phyloP scores from a whole-genome alignment of 805 yeast species.

The Cyberlindnera japonica region DNA sequence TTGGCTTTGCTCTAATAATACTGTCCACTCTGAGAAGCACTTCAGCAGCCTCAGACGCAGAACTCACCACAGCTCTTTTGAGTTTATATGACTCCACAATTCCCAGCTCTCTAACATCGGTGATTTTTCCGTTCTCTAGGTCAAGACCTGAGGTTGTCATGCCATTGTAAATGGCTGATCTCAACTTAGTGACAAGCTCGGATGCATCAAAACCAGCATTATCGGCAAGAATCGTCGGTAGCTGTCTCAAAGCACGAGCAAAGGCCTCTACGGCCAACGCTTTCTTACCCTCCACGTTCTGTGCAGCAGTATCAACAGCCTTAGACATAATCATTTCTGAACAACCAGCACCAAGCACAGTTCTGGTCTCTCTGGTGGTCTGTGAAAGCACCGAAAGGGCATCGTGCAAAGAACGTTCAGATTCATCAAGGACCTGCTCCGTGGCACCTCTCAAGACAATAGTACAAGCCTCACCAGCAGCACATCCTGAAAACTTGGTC shows the following conservation, averaged over 20 bases:
- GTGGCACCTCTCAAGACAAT: constrained; percentile 96
- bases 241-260: constrained; percentile 89
- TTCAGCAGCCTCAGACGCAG: constrained; percentile 98
- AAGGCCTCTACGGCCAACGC: constrained; percentile 92
- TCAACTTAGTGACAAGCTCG: constrained; percentile 83
- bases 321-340: constrained; percentile 91
- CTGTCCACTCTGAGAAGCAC: constrained; percentile 93
- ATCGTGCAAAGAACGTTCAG: constrained; percentile 95
- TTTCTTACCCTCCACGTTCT: constrained; percentile 88
- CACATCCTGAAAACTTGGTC: constrained; percentile 92
- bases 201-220: constrained; percentile 96
- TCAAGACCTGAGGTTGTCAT: constrained; percentile 90
- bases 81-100: constrained; percentile 90
- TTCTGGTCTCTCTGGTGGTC: constrained; percentile 87
- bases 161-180: constrained; percentile 85
- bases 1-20: constrained; percentile 93
- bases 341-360: constrained; percentile 86
- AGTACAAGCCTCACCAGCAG: constrained; percentile 94
- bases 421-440: constrained; percentile 92
- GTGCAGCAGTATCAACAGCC: constrained; percentile 97
- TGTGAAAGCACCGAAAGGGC: constrained; percentile 94
- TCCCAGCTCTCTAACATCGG: constrained; percentile 93
- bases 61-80: constrained; percentile 88
- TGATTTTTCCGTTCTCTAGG: constrained; percentile 75
- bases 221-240: constrained; percentile 94